Conservation (phyloP, 805 yeast species). For the Saccharomycopsis vini region DNA sequence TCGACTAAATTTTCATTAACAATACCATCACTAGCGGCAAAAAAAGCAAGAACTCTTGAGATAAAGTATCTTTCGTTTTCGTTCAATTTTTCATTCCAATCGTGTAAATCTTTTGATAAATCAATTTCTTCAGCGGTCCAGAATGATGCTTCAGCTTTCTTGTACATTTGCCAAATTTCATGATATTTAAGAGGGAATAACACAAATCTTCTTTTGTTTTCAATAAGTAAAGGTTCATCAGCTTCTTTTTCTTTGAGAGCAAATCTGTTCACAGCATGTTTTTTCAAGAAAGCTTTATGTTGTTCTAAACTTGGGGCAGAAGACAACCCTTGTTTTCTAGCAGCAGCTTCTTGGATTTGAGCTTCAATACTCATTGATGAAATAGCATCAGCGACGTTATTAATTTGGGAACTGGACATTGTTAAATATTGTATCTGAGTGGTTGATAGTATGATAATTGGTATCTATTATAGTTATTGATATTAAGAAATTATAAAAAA, state of each 20-base stretch:
- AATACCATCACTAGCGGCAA: conserved; percentile 98
- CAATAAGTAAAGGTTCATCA: conserved; percentile 80
- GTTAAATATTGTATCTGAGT: background rate
- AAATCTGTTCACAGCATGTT: conserved; percentile 66
- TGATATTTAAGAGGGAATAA: conserved; percentile 94
- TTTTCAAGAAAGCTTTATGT: conserved; percentile 49
- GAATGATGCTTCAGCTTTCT: conserved; percentile 98
- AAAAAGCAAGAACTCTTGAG: conserved; percentile 90
- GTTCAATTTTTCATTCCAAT: conserved; percentile 85
- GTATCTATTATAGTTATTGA: no score
- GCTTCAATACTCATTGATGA: conserved; percentile 10
- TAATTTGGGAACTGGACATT: conserved; percentile 10
- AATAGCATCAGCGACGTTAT: conserved; percentile 7
- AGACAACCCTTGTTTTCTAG: conserved; percentile 11
- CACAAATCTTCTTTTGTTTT: conserved; percentile 83
- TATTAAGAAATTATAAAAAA: no score
- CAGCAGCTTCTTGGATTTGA: conserved; percentile 16
- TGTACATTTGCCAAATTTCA: conserved; percentile 98
- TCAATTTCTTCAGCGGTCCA: conserved; percentile 99
- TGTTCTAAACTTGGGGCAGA: background rate
- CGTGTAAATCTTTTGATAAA: conserved; percentile 80
- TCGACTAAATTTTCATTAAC: conserved; percentile 97
- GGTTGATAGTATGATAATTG: background rate
- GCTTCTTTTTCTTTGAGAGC: conserved; percentile 64
- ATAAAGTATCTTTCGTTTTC: conserved; percentile 90